Conservation (phyloP, 2,329 filamentous ascomycete species). For the Aaosphaeria pasadenensis region DNA sequence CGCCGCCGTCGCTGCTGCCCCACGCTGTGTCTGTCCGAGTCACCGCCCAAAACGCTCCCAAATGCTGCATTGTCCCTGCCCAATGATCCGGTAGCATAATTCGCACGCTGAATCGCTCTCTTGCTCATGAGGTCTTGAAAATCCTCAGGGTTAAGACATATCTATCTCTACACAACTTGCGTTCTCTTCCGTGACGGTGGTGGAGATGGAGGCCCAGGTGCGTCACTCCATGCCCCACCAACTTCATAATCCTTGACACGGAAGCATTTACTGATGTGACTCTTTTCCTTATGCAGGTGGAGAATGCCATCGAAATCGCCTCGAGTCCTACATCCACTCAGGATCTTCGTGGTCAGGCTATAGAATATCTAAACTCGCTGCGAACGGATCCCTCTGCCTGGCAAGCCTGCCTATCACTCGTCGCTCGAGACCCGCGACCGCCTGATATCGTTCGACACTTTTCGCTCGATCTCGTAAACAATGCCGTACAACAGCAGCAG, state of each 20-base stretch:
- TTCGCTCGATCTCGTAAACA: constrained; percentile 89
- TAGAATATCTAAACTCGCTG: constrained; percentile 74
- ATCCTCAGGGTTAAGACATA: too few species aligned
- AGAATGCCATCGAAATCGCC: constrained; percentile 93
- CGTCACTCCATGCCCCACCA: constrained; percentile 3
- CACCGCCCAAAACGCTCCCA: constrained; percentile 35
- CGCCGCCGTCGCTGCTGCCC: constrained; percentile 11
- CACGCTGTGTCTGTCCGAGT: constrained; percentile 19
- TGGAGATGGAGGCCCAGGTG: constrained; percentile 40
- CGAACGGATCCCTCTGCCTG: constrained; percentile 80
- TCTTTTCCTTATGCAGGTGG: constrained; percentile 59
- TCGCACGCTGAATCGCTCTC: constrained; percentile 7
- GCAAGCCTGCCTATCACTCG: constrained; percentile 85
- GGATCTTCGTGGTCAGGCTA: constrained; percentile 75
- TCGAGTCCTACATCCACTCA: constrained; percentile 76
- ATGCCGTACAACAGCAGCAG: constrained; percentile 76
- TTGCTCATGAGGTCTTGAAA: neutral
- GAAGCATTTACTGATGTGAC: constrained; percentile 4
- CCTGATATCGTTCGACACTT: constrained; percentile 86
- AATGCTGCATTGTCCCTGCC: constrained; percentile 29
- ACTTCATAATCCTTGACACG: neutral
- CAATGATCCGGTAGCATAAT: constrained; percentile 35
- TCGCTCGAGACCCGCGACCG: constrained; percentile 71
- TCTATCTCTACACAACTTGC: too few species aligned
- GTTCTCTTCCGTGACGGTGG: constrained; percentile 10